These are phyloP conservation scores for Pyrus pyrifolia DNA, from an alignment of 306 rosid species.

Conservation along the genomic window DNA sequence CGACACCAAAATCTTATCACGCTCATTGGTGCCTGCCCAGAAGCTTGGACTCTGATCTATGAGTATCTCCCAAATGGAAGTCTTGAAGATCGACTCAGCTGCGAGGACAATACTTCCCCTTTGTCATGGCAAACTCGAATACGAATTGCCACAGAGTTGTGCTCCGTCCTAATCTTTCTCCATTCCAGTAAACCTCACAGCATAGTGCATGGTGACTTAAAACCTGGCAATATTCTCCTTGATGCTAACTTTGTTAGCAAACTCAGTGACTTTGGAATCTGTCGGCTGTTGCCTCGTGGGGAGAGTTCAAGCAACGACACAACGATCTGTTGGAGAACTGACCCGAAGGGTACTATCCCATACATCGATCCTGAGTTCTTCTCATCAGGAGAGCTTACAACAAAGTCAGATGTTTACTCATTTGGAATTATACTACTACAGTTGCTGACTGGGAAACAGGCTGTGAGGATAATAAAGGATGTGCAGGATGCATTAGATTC, in stretches of 20 bases:
- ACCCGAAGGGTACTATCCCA: conserved; percentile 53
- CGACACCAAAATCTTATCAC: conserved; percentile 81
- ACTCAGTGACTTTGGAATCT: conserved; percentile 80
- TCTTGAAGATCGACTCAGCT: conserved; percentile 75
- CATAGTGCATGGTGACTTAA: conserved; percentile 79
- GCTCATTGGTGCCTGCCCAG: conserved; percentile 74
- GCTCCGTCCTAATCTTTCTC: conserved; percentile 82
- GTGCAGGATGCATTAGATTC: conserved; percentile 45
- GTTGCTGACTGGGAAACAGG: conserved; percentile 65
- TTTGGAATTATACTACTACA: conserved; percentile 70
- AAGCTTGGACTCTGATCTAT: conserved; percentile 55
- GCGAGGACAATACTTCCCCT: conserved; percentile 60
- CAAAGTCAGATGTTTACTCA: conserved; percentile 81
- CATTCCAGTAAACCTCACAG: conserved; percentile 72
- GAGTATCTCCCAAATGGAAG: conserved; percentile 88
- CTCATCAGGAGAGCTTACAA: conserved; percentile 64
- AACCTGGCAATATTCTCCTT: conserved; percentile 73
- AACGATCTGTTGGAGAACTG: conserved; percentile 47
- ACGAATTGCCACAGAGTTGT: conserved; percentile 60
- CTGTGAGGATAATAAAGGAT: conserved; percentile 50
- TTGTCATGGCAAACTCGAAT: conserved; percentile 82
- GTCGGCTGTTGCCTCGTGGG: conserved; percentile 31
- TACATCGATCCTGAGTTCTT: conserved; percentile 85
- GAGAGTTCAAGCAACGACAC: conserved; percentile 31
- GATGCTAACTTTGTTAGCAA: conserved; percentile 63